phyloP scores from a whole-genome alignment of 176 grass and related monocot genomes.

The Bothriochloa decipiens region DNA sequence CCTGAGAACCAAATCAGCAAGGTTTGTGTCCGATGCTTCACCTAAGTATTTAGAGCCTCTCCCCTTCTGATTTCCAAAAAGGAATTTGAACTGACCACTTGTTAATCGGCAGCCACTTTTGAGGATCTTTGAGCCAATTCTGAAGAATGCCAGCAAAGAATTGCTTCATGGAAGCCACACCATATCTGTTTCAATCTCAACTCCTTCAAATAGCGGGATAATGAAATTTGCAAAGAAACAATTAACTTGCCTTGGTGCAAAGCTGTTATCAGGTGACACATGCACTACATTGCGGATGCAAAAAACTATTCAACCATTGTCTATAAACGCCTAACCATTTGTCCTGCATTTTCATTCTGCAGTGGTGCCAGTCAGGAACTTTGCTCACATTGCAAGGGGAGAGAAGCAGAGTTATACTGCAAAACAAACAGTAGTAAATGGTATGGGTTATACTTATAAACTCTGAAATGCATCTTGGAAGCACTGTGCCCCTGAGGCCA shows the following conservation, averaged over 20 bases:
- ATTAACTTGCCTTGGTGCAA: constrained; percentile 94
- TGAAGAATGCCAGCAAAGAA: constrained; percentile 96
- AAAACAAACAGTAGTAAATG: constrained; percentile 94
- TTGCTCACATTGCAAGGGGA: constrained; percentile 96
- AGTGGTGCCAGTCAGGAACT: constrained; percentile 83
- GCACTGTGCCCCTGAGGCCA: not conserved
- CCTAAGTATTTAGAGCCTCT: constrained; percentile 11
- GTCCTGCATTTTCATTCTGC: constrained; percentile 13
- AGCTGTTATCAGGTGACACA: constrained; percentile 79
- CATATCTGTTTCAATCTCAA: constrained; percentile 92
- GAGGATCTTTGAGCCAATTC: constrained; percentile 97
- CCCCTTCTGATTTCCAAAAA: not conserved
- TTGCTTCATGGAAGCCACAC: constrained; percentile 99
- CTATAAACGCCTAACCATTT: not conserved
- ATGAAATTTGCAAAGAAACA: constrained; percentile 99
- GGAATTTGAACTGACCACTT: constrained; percentile 2
- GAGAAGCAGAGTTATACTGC: constrained; percentile 94
- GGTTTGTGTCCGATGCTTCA: constrained; percentile 45
- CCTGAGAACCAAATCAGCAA: constrained; percentile 99
- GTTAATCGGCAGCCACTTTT: constrained; percentile 69
- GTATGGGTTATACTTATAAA: constrained; percentile 36
- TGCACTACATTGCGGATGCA: not conserved
- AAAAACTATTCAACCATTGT: not conserved
- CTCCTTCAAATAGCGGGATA: constrained; percentile 96
- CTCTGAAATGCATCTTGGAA: constrained; percentile 13